Evolutionary conservation across 2,329 filamentous ascomycete species (phyloP).

Genomic region (Dendryphion nanum): DNA sequence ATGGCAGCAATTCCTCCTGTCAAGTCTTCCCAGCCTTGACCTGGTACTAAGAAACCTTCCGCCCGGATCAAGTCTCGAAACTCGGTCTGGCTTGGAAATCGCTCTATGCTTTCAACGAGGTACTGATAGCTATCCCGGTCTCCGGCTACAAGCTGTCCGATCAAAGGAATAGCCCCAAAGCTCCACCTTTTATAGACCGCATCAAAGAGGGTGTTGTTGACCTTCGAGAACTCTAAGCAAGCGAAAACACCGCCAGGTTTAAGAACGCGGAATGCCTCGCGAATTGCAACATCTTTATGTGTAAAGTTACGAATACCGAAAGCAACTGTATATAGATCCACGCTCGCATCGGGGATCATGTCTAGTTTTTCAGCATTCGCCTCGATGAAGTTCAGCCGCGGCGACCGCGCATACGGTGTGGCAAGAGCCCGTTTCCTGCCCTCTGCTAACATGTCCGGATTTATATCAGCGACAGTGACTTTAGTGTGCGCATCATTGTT

Average conservation of each 20-base stretch:
- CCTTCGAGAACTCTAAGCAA: slow-evolving; percentile 92
- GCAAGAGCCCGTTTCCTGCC: slow-evolving; percentile 73
- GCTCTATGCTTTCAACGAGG: slow-evolving; percentile 94
- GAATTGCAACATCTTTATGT: slow-evolving; percentile 78
- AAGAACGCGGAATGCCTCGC: slow-evolving; percentile 82
- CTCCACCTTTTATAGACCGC: slow-evolving; percentile 93
- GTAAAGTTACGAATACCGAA: slow-evolving; percentile 98
- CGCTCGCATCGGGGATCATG: slow-evolving; percentile 64
- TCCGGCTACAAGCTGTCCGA: slow-evolving; percentile 90
- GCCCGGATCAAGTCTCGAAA: slow-evolving; percentile 80
- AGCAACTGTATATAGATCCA: slow-evolving; percentile 95
- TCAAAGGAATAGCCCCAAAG: slow-evolving; percentile 89
- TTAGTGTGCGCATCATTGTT: slow-evolving; percentile 77
- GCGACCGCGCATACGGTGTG: slow-evolving; percentile 57
- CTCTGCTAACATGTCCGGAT: slow-evolving; percentile 88
- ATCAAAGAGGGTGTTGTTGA: slow-evolving; percentile 75
- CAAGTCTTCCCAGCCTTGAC: slow-evolving; percentile 73
- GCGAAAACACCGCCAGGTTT: slow-evolving; percentile 96
- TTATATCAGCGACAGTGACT: slow-evolving; percentile 95
- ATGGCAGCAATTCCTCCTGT: slow-evolving; percentile 93
- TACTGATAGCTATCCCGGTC: slow-evolving; percentile 98
- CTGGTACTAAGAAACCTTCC: slow-evolving; percentile 83
- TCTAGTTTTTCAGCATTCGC: slow-evolving; percentile 82
- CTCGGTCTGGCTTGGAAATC: slow-evolving; percentile 81
- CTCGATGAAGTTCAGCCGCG: slow-evolving; percentile 71